A percentile compares a stretch with the other conserved stretches of the same genome.
These are phyloP conservation scores for Phaffomyces thermotolerans DNA, from an alignment of 805 yeast species.

Conservation along the genomic window DNA sequence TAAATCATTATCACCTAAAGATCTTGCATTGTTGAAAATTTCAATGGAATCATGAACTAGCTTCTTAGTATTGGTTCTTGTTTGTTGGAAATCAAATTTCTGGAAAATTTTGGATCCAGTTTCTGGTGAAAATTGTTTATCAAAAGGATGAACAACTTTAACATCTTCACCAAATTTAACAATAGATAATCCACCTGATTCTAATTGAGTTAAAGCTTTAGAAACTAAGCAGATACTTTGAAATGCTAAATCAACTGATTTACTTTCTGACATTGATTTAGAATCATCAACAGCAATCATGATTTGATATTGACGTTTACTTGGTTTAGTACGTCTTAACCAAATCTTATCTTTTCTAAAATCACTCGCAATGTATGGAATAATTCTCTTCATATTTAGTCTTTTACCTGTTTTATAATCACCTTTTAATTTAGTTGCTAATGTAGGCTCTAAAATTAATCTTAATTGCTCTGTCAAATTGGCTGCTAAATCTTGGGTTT, in stretches of 20 bases:
- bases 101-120: conserved; percentile 80
- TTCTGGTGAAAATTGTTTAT: conserved; percentile 73
- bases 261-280: conserved; percentile 92
- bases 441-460: conserved; percentile 87
- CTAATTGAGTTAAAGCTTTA: conserved; percentile 87
- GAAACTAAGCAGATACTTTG: conserved; percentile 91
- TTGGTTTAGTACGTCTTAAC: conserved; percentile 95
- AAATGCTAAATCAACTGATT: conserved; percentile 85
- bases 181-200: conserved; percentile 86
- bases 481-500: conserved; percentile 84
- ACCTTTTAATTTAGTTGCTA: conserved; percentile 91
- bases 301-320: conserved; percentile 93
- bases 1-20: conserved; percentile 48
- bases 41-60: conserved; percentile 66
- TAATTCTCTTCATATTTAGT: conserved; percentile 93
- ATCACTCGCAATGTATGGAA: conserved; percentile 95
- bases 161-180: conserved; percentile 86
- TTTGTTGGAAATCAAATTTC: conserved; percentile 86
- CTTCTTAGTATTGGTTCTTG: conserved; percentile 73
- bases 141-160: conserved; percentile 83
- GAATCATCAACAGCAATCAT: conserved; percentile 98
- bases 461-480: conserved; percentile 88
- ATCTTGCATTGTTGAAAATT: conserved; percentile 54
- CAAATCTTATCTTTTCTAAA: conserved; percentile 97
- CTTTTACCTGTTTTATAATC: conserved; percentile 97